Evolutionary conservation across 257 asterid genomes (phyloP), one percentile per base, ranked within the genome.

Genomic region (Verbena officinalis): DNA sequence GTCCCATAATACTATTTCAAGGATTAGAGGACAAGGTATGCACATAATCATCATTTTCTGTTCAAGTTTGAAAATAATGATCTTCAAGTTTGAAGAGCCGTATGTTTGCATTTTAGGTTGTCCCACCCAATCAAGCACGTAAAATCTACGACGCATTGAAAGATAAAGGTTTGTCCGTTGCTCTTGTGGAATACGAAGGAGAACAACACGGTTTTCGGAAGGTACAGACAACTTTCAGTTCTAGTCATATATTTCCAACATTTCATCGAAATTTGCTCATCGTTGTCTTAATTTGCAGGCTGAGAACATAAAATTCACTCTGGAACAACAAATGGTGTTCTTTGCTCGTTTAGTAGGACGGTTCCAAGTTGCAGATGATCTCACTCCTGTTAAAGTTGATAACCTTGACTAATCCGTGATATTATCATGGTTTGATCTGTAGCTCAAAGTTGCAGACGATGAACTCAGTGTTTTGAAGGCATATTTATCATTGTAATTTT

Each of bases 131-230:
- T 46, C 99, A 93, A 83, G 81, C 99, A 15, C 92, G 90, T 53
- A 90, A 87, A 78, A 93, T 93, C 60, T 90, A 93, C 74, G 74
- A 62, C 0, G 97, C 97, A 0, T 55, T 90, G 84, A 93, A 86
- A 82, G 83, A 71, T 6, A 93, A 86, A 77, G 96, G 99, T 39
- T 58, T 84, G 80, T 95, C 99, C 0, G 96, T 93, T 57, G 96
- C 89, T 43, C 90, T 93, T 5, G 81, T 93, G 52, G 97, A 90
- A 66, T 90, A 90, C 23, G 95, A 90, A 83, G 96, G 96, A 39
- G 99, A 93, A 67, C 96, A 88, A 36, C 97, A 93, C 76, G 96
- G 99, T 65, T 90, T 93, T 54, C 90, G 99, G 67, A 86, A 78
- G 96, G 98, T 89, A 74, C n/a, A n/a, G 21, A 49, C 36, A 22